Evolutionary conservation across 306 rosid species (phyloP), one percentile per base, ranked within the genome.

Genomic region (Gastrolobium villosum): DNA sequence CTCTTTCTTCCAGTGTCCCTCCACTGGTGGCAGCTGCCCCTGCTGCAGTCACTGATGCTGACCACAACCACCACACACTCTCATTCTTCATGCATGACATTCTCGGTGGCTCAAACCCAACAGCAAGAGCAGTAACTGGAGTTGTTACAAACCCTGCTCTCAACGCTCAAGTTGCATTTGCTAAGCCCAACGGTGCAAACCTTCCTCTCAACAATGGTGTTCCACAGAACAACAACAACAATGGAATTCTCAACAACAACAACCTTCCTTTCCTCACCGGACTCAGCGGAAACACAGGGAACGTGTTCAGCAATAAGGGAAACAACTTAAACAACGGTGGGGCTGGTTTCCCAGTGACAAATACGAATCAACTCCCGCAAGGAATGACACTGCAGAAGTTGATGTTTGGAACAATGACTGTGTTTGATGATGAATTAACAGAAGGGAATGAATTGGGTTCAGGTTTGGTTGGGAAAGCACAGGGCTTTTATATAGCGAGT

Each of bases 211-310:
- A 86, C 69, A 88, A 74, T 2, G 93, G 88, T 2, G 50, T 92
- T 49, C 93, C 96, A 0, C 84, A 90, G 76, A 87, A 83, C 82
- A 90, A 86, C 70, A 81, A 90, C 87, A 94, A 94, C 72, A 64
- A 74, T 1, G 97, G 98, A 3, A 79, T 89, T 45, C 84, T 90
- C 39, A 79, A 89, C 85, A 92, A 94, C 84, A 94, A 90, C 85
- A 89, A 92, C 60, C 86, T 94, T 4, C 98, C 98, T 1, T 94
- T 94, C 90, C 91, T 90, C 59, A 88, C 94, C 0, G 98, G 98
- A 68, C 92, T 94, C 1, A 70, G 92, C 2, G 97, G 98, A 2
- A 88, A 75, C 45, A 45, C 85, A 0, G 80, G 85, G 0, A 90
- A 77, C 40, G 79, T 92, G 40, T 64, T 89, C 63, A 93, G 83